Evolutionary conservation across 2,329 filamentous ascomycete species (phyloP).

Genomic region (Neofusicoccum laricinum): DNA sequence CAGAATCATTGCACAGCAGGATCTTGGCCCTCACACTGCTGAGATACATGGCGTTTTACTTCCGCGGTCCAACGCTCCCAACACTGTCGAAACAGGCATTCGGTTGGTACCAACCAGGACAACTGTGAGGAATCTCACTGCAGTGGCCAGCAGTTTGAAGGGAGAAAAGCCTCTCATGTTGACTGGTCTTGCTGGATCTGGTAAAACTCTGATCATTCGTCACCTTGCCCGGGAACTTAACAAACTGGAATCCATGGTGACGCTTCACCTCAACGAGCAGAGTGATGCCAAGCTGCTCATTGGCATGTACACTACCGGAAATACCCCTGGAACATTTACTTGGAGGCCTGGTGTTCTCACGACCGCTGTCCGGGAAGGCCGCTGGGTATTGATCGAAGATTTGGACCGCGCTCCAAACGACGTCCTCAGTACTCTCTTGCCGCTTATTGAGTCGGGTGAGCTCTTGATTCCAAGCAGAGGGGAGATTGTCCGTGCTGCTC

Average conservation of each 20-base stretch:
- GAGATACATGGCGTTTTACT: constrained; percentile 37
- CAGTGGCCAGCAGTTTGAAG: constrained; percentile 66
- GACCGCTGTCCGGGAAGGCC: constrained; percentile 86
- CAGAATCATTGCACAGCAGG: constrained; percentile 2
- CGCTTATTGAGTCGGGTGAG: constrained; percentile 88
- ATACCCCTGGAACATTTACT: constrained; percentile 81
- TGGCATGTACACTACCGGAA: constrained; percentile 87
- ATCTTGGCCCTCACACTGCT: constrained; percentile 10
- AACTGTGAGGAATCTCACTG: constrained; percentile 67
- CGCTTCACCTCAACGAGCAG: constrained; percentile 94
- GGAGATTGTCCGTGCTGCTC: constrained; percentile 77
- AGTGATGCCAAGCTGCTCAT: constrained; percentile 96
- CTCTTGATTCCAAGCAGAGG: constrained; percentile 85
- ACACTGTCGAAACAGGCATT: neutral
- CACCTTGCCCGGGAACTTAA: constrained; percentile 78
- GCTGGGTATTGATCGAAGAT: constrained; percentile 97
- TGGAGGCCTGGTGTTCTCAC: constrained; percentile 94
- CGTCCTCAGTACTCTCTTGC: constrained; percentile 87
- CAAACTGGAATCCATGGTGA: constrained; percentile 80
- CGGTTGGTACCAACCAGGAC: constrained; percentile 64
- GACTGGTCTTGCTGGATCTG: constrained; percentile 77
- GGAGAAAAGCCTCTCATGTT: constrained; percentile 71
- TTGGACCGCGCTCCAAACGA: constrained; percentile 92
- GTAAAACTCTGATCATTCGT: constrained; percentile 84
- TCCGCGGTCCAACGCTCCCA: constrained; percentile 27